Evolutionary conservation across 2,329 filamentous ascomycete species (phyloP).

Genomic region (Phialophora chinensis): DNA sequence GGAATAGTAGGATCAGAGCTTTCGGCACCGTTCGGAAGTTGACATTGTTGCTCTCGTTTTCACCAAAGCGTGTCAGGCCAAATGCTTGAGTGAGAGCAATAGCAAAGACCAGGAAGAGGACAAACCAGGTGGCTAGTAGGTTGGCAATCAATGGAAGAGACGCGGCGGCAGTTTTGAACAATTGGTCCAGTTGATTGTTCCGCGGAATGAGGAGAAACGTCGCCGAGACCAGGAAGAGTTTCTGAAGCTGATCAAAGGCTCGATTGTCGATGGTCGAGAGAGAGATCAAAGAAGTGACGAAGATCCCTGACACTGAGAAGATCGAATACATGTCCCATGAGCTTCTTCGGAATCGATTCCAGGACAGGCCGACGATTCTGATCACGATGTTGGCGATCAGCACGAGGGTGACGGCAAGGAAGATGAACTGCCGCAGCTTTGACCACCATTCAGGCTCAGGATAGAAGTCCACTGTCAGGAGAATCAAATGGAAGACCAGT

Average conservation of each 20-base stretch:
- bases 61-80: slow-evolving; percentile 86
- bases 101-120: slow-evolving; percentile 93
- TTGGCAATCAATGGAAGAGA: slow-evolving; percentile 91
- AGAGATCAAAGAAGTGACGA: slow-evolving; percentile 79
- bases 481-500: slow-evolving; percentile 78
- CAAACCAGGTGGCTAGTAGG: slow-evolving; percentile 93
- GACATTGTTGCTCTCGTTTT: slow-evolving; percentile 73
- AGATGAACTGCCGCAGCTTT: slow-evolving; percentile 70
- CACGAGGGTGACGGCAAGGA: slow-evolving; percentile 79
- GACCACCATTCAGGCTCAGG: slow-evolving; percentile 76
- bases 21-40: slow-evolving; percentile 96
- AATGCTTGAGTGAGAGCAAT: slow-evolving; percentile 97
- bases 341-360: slow-evolving; percentile 87
- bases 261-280: slow-evolving; percentile 63
- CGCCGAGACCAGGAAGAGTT: slow-evolving; percentile 89
- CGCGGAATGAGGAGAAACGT: slow-evolving; percentile 89
- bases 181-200: slow-evolving; percentile 94
- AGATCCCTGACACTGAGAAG: slow-evolving; percentile 76
- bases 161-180: slow-evolving; percentile 97
- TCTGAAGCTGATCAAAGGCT: slow-evolving; percentile 82
- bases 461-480: slow-evolving; percentile 86
- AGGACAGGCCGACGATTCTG: slow-evolving; percentile 85
- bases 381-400: slow-evolving; percentile 84
- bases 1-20: slow-evolving; percentile 88
- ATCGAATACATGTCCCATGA: slow-evolving; percentile 95